Base-by-base conservation (phyloP, 2,329 filamentous ascomycete species). In the Amauroascus verrucosus region DNA sequence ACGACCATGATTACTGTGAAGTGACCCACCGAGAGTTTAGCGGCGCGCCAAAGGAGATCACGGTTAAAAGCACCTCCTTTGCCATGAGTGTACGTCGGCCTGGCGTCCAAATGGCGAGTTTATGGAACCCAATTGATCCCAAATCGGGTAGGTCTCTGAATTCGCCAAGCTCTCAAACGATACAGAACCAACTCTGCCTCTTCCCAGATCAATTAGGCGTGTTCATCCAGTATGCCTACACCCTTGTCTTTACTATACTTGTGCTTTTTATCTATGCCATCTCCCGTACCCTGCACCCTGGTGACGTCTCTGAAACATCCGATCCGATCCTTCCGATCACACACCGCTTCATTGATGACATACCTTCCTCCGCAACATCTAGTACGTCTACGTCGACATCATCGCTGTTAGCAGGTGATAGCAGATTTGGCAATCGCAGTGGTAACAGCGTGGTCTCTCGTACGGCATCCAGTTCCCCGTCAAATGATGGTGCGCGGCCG, bases 1-100 rank as follows among this genome's bases (percentile, higher is more conserved):
- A 98, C 62, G 93, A 98, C 65, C 93, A 98, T 72, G 93, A 98
- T 72, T 96, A 97, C 72, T 98, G 93, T 71, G 90, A 95, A 63
- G 73, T 97, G 6, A 77, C 83, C 0, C 93, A 98, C 68, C 81
- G 82, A 2, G 77, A 80, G 16, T 81, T 83, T 55, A 82, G 82
- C 58, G 77, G 77, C 32, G 72, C 75, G 0, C 77, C 76, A 4
- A 79, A 77, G 24, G 93, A 98, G 67, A 94, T 96, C 59, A 98
- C 93, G 0, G 89, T 97, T 62, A 98, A 98, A 72, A 90, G 85
- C 64, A 82, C 94, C 60, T 94, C 84, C 63, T 95, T 91, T 88
- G 89, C 88, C 16, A 97, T 97, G 93, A 90, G 93, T 7, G 86
- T 98, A 1, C 80, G 87, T 0, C 83, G 79, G 5, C 93, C 93